Evolutionary conservation across 2,329 filamentous ascomycete species (phyloP).

Genomic region (Byssochlamys sp.): DNA sequence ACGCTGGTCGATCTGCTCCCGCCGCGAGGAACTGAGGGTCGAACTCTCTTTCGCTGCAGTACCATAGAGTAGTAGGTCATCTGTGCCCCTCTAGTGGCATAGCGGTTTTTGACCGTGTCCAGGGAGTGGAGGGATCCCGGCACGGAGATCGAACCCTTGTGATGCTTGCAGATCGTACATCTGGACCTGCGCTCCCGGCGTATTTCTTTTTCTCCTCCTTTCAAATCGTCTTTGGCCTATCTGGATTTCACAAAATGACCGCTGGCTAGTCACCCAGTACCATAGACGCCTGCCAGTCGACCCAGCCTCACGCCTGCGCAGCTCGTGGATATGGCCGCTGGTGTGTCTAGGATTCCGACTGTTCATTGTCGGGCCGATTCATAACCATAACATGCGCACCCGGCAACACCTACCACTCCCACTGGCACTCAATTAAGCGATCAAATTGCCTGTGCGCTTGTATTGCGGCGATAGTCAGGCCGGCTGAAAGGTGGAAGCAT

Average conservation of each 20-base stretch:
- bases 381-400: not conserved
- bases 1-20: not conserved
- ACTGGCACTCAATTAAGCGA: not conserved
- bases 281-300: not conserved
- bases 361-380: not conserved
- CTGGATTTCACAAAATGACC: not conserved
- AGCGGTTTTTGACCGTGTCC: not conserved
- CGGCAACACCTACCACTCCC: not conserved
- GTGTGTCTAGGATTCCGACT: not conserved
- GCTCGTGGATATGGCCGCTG: not conserved
- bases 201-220: not conserved
- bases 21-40: not conserved
- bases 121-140: not conserved
- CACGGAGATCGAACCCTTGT: not conserved
- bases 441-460: not conserved
- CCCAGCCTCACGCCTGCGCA: not conserved
- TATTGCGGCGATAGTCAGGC: not conserved
- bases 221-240: not conserved
- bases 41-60: not conserved
- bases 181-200: not conserved
- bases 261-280: not conserved
- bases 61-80: not conserved
- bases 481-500: not conserved
- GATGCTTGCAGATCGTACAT: not conserved
- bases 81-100: not conserved